A percentile compares a stretch with the other conserved stretches of the same genome.
Conservation (phyloP, 73 alveolate species). For the Tetrahymena thermophila region DNA sequence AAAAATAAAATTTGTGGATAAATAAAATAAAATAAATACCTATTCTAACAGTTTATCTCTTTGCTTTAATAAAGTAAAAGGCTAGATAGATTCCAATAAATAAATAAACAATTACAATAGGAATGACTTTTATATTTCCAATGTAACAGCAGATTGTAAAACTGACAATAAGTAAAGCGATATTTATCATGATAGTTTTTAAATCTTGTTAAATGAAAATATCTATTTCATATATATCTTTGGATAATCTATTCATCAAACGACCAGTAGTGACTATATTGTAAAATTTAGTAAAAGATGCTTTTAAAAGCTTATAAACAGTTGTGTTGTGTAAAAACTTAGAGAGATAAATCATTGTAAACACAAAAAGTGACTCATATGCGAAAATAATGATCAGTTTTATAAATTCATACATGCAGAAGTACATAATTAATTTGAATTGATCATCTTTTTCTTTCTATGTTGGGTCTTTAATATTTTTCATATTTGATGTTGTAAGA, state of each 20-base stretch:
- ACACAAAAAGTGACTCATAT: background rate
- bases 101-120: background rate
- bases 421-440: background rate
- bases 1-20: background rate
- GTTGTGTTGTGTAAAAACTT: background rate
- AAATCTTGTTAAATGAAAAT: background rate
- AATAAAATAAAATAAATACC: background rate
- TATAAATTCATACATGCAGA: background rate
- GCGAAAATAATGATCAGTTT: background rate
- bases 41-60: slow-evolving; percentile 6
- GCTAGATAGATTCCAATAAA: background rate
- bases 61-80: background rate
- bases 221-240: slow-evolving; percentile 17
- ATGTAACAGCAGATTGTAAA: background rate
- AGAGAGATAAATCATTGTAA: background rate
- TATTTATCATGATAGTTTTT: background rate
- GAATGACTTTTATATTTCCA: background rate
- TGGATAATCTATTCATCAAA: slow-evolving; percentile 27
- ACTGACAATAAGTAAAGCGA: background rate
- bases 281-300: slow-evolving; percentile 19
- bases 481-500: background rate
- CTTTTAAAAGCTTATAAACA: background rate
- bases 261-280: slow-evolving; percentile 8
- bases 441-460: background rate
- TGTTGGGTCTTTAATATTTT: background rate